Base-by-base conservation (phyloP, 2,329 filamentous ascomycete genomes). In the Sclerotiophoma versabilis region DNA sequence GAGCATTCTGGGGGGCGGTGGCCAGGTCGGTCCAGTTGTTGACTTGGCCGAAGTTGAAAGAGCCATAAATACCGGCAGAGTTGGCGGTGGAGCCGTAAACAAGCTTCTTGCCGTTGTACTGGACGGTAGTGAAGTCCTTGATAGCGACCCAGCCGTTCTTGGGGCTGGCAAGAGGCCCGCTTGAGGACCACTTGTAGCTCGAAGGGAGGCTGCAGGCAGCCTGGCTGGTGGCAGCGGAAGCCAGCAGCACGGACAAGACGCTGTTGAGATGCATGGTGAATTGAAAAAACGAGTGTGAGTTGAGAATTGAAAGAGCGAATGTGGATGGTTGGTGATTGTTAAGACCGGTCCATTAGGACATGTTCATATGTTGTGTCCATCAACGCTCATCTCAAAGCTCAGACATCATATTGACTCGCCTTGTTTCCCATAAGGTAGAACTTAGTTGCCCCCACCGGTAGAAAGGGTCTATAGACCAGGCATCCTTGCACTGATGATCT, bases 71-170 rank as follows among this genome's bases (percentile, higher is more conserved):
- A 1, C 74, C 66, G 1, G 75, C 76, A 0, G 65, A 62, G 60
- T 81, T 75, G 60, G 80, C 76, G 54, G 68, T 78, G 1, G 84
- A 81, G 1, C 75, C 85, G 64, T 88, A 89, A 2, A 88, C 85
- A 6, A 88, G 78, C 57, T 87, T 78, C 69, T 86, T 68, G 48
- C 80, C 82, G 27, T 88, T 83, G 76, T 84, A 84, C 1, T 75
- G 66, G 17, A 80, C 80, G 47, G 70, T 65, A 20, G 82, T 86
- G 73, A 88, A 88, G 72, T 89, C 86, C 66, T 89, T 89, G 63
- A 89, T 77, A 4, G 84, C 76, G 2, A 73, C 76, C 83, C 81
- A 85, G 15, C 83, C 83, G 1, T 74, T 74, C 61, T 80, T 80
- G 0, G 85, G 84, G 4, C 75, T 64, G 1, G 83, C 82, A 7